Conservation (phyloP, 2,329 filamentous ascomycete genomes). For the Cladosporium sp. region DNA sequence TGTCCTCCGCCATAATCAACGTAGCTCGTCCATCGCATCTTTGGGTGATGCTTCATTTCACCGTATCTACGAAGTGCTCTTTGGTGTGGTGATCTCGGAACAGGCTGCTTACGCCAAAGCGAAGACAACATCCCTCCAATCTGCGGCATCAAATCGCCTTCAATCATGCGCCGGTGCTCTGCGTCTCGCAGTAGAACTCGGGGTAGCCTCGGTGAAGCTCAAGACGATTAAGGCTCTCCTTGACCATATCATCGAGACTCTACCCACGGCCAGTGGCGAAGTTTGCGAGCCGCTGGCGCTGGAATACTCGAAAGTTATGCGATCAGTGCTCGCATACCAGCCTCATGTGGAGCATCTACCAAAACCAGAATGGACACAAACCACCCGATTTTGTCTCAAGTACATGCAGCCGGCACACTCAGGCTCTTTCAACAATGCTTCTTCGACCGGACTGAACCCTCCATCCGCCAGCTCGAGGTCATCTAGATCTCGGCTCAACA, state of each 20-base stretch:
- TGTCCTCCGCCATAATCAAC: constrained; percentile 52
- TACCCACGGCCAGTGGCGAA: constrained; percentile 54
- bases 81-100: constrained; percentile 64
- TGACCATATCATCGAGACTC: constrained; percentile 73
- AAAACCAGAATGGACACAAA: constrained; percentile 56
- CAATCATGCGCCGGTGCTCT: constrained; percentile 67
- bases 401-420: constrained; percentile 42
- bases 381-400: constrained; percentile 66
- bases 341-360: constrained; percentile 78
- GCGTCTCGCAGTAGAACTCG: constrained; percentile 66
- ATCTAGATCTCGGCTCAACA: constrained; percentile 7
- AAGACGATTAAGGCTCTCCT: constrained; percentile 78
- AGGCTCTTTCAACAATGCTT: constrained; percentile 21
- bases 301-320: constrained; percentile 75
- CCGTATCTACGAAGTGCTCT: constrained; percentile 75
- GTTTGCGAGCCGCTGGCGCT: constrained; percentile 66
- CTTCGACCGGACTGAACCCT: constrained; percentile 6
- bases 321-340: constrained; percentile 64
- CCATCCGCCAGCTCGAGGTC: constrained; percentile 7
- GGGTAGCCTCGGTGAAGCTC: constrained; percentile 62
- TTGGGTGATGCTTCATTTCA: constrained; percentile 77
- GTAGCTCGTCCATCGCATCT: constrained; percentile 35
- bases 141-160: constrained; percentile 52
- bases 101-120: constrained; percentile 60
- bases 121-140: constrained; percentile 38